A percentile compares a stretch with the other conserved stretches of the same genome.
These are phyloP conservation scores for Phialophora macrospora DNA, from an alignment of 2,329 filamentous ascomycete genomes.

Conservation along the genomic window DNA sequence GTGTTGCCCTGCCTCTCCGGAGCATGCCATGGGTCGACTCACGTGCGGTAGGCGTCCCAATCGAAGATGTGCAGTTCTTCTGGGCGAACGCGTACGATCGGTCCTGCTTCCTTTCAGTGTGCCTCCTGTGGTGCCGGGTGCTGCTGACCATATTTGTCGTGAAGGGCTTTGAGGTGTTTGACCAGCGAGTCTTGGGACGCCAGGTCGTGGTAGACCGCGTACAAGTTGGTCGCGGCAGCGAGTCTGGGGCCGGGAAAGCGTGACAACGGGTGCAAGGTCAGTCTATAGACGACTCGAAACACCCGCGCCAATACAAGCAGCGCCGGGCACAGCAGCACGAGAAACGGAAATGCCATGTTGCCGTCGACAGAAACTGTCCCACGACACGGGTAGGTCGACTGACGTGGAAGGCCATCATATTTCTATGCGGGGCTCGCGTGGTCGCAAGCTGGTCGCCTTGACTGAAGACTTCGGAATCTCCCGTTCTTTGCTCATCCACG, in stretches of 20 bases:
- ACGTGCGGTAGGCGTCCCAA: slow-evolving; percentile 18
- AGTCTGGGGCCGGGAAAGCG: slow-evolving; percentile 45
- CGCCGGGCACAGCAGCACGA: slow-evolving; percentile 1
- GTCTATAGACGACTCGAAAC: slow-evolving; percentile 36
- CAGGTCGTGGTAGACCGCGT: slow-evolving; percentile 43
- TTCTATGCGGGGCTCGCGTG: not conserved
- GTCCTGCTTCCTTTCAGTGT: slow-evolving; percentile 33
- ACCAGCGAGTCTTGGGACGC: slow-evolving; percentile 42
- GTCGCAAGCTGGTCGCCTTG: not conserved
- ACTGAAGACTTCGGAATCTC: not conserved
- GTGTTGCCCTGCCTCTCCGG: not conserved
- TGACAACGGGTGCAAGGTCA: slow-evolving; percentile 45
- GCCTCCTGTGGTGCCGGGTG: no score
- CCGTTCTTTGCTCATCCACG: not conserved
- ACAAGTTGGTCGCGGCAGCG: slow-evolving; percentile 40
- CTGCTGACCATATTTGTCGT: slow-evolving; percentile 45
- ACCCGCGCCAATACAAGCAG: not conserved
- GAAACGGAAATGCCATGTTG: slow-evolving; percentile 4
- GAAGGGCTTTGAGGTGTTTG: slow-evolving; percentile 44
- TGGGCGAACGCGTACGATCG: slow-evolving; percentile 30
- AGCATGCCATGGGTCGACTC: not conserved
- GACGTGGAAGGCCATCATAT: not conserved
- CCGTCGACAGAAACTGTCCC: not conserved
- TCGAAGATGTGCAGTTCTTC: slow-evolving; percentile 31
- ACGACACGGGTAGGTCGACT: not conserved